Evolutionary conservation across 805 yeast species (phyloP).

Genomic region (Ogataea pilisensis): DNA sequence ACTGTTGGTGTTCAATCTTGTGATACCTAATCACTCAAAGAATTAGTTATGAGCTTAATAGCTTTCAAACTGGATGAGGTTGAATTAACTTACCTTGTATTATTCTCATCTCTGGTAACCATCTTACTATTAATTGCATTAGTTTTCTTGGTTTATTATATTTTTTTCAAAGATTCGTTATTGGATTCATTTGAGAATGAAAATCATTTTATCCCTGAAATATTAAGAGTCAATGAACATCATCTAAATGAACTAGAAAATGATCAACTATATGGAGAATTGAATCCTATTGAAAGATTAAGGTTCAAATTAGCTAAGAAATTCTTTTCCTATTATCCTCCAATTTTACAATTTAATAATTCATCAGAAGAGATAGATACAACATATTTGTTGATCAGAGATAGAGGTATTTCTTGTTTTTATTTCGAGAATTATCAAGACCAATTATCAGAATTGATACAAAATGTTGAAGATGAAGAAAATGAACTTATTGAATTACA

Average conservation of each 20-base stretch:
- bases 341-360: constrained; percentile 23
- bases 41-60: background rate
- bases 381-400: constrained; percentile 29
- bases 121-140: constrained; percentile 22
- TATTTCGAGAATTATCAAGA: constrained; percentile 30
- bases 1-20: background rate
- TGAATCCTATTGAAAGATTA: constrained; percentile 20
- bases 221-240: constrained; percentile 16
- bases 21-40: background rate
- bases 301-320: constrained; percentile 23
- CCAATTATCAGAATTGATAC: constrained; percentile 25
- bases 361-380: constrained; percentile 26
- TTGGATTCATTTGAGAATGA: constrained; percentile 12
- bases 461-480: constrained; percentile 16
- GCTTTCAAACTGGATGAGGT: constrained; percentile 16
- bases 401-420: constrained; percentile 33
- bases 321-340: constrained; percentile 23
- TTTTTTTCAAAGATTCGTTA: constrained; percentile 23
- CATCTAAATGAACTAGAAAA: too few species aligned
- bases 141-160: constrained; percentile 22
- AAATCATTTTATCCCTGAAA: constrained; percentile 24
- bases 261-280: constrained; percentile 18
- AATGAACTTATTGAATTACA: background rate
- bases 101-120: constrained; percentile 25
- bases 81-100: constrained; percentile 21